Evolutionary conservation across 2,329 filamentous ascomycete species (phyloP).

Genomic region (Fusarium tupiense): DNA sequence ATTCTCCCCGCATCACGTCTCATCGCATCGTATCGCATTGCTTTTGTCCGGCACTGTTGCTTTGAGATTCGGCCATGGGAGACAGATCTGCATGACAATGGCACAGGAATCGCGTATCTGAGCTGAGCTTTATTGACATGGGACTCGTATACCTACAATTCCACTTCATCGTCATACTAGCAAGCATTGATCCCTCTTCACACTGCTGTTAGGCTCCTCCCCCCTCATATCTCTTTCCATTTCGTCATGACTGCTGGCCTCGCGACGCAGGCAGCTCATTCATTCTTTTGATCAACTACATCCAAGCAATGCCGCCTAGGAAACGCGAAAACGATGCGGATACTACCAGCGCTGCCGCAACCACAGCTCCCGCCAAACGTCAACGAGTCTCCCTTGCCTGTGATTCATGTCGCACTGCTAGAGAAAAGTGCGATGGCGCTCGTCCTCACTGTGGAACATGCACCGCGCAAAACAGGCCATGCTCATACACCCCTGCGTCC

Average conservation of each 20-base stretch:
- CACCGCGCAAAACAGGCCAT: conserved; percentile 68
- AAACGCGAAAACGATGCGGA: conserved; percentile 46
- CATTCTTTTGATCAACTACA: conserved; percentile 16
- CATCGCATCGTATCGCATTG: conserved; percentile 9
- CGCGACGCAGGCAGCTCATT: conserved; percentile 36
- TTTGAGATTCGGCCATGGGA: conserved; percentile 14
- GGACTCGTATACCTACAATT: conserved; percentile 14
- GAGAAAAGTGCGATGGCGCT: conserved; percentile 78
- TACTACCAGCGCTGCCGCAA: conserved; percentile 36
- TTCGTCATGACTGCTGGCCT: conserved; percentile 40
- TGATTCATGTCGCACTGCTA: conserved; percentile 72
- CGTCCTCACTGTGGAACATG: conserved; percentile 76
- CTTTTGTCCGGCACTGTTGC: not conserved
- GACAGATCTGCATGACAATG: conserved; percentile 23
- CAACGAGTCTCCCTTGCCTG: conserved; percentile 75
- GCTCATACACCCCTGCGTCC: conserved; percentile 76
- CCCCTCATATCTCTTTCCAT: not conserved
- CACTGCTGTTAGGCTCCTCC: not conserved
- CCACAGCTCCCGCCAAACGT: conserved; percentile 57
- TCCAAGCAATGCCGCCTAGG: conserved; percentile 52
- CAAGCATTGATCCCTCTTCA: not conserved
- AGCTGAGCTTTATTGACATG: conserved; percentile 35
- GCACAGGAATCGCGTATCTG: conserved; percentile 23
- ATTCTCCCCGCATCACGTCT: conserved; percentile 37
- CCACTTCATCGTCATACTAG: conserved; percentile 24